Conservation (phyloP, 75 land plant genomes). For the Selaginella tamariscina region DNA sequence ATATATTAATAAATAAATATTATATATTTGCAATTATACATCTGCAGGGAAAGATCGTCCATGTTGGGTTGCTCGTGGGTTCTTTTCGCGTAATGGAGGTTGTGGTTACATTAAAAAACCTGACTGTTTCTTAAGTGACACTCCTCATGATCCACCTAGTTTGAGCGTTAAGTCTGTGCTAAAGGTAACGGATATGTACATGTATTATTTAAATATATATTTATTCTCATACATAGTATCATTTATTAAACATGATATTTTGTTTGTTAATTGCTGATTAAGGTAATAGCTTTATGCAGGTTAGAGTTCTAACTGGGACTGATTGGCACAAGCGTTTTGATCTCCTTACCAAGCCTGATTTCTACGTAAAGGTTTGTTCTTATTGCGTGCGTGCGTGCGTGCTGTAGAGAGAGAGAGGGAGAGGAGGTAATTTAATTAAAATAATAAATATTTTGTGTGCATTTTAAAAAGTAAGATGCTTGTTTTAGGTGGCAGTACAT, state of each 20-base stretch:
- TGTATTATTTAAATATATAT: too few species aligned
- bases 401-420: too few species aligned
- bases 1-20: too few species aligned
- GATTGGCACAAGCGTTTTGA: conserved; percentile 29
- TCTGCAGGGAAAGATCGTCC: conserved; percentile 27
- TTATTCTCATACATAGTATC: too few species aligned
- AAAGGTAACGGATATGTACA: too few species aligned
- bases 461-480: neutral
- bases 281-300: conserved; percentile 14
- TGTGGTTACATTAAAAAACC: conserved; percentile 30
- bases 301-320: conserved; percentile 24
- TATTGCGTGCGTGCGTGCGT: too few species aligned
- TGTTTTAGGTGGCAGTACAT: conserved; percentile 26
- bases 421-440: too few species aligned
- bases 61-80: conserved; percentile 19
- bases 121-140: conserved; percentile 13
- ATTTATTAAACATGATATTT: neutral
- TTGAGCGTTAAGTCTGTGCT: conserved; percentile 12
- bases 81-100: conserved; percentile 23
- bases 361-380: conserved; percentile 26
- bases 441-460: neutral
- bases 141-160: neutral
- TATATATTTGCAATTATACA: too few species aligned
- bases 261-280: neutral
- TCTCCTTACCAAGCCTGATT: conserved; percentile 23